A percentile compares a stretch with the other conserved stretches of the same genome.
Conservation (phyloP, 441 rosid genomes). For the Erysimum cheiri region DNA sequence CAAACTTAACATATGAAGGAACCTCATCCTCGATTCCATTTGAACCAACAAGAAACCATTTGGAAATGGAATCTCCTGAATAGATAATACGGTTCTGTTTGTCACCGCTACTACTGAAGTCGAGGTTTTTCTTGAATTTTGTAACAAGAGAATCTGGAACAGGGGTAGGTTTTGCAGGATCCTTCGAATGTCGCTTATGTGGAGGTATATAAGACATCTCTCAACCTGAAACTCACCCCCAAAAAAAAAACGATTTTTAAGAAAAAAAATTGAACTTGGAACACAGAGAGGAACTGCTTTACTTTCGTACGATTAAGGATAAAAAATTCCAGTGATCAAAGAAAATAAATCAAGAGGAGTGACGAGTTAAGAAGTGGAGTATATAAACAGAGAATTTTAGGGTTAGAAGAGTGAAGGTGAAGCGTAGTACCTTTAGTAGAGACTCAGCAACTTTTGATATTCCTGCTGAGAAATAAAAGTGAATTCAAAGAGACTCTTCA, state of each 20-base stretch:
- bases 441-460: neutral
- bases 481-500: slow-evolving; percentile 10
- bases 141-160: slow-evolving; percentile 48
- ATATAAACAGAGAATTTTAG: neutral
- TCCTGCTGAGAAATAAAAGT: neutral
- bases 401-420: slow-evolving; percentile 15
- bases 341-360: neutral
- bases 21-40: slow-evolving; percentile 29
- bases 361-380: neutral
- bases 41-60: slow-evolving; percentile 60
- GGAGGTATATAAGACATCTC: slow-evolving; percentile 74
- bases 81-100: slow-evolving; percentile 41
- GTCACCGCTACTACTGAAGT: slow-evolving; percentile 15
- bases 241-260: neutral
- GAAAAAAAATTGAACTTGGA: slow-evolving; percentile 1
- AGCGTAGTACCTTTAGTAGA: slow-evolving; percentile 3
- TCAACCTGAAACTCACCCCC: slow-evolving; percentile 8
- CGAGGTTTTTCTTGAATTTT: slow-evolving; percentile 38
- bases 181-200: slow-evolving; percentile 58
- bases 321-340: neutral
- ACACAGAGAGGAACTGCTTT: neutral
- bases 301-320: neutral
- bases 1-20: slow-evolving; percentile 53
- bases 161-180: slow-evolving; percentile 44
- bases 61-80: slow-evolving; percentile 47